Evolutionary conservation across 495 filamentous ascomycete species (phyloP), one percentile per base, ranked within the genome.

Genomic region (Aspergillus nanangensis): DNA sequence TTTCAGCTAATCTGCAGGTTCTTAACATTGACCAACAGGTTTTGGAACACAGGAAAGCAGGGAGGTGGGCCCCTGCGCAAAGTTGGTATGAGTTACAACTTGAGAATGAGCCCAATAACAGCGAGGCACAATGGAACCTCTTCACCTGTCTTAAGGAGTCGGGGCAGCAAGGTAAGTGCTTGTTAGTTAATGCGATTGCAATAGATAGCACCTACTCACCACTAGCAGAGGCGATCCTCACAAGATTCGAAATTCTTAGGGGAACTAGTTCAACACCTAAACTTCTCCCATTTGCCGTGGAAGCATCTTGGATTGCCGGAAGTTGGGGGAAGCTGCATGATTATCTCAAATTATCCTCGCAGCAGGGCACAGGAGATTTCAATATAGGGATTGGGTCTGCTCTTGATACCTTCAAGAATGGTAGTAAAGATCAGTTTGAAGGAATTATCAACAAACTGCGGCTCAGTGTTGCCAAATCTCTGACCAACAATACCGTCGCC

Each of bases 51-150:
- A 80, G 84, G 27, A 96, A 94, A 58, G 87, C 89, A 27, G 92
- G 90, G n/a, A 78, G 91, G 59, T 99, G 91, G 93, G 87, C 88
- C n/a, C 89, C 93, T 39, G 94, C 88, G 34, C 92, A 96, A 68
- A 93, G 86, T 53, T 99, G 93, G 93, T 97, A 97, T 63, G 90
- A 97, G 60, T 75, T 94, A 27, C 81, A 86, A 48, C 77, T 95
- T 29, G 84, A 82, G 5, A 82, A 91, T 50, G 78, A 84, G 35
- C 90, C 94, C 1, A 71, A 82, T 34, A 82, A 96, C 62, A 51
- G 76, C 18, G 83, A 93, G 35, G 74, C 84, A 13, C 90, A 97
- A 61, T 74, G 85, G 48, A 83, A 95, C 60, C 78, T 97, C 18
- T 68, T 97, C 32, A 87, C 83, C 5, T 96, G 94, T 56, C 75